Conservation (phyloP, 495 filamentous ascomycete genomes). For the Cercophora newfieldiana region DNA sequence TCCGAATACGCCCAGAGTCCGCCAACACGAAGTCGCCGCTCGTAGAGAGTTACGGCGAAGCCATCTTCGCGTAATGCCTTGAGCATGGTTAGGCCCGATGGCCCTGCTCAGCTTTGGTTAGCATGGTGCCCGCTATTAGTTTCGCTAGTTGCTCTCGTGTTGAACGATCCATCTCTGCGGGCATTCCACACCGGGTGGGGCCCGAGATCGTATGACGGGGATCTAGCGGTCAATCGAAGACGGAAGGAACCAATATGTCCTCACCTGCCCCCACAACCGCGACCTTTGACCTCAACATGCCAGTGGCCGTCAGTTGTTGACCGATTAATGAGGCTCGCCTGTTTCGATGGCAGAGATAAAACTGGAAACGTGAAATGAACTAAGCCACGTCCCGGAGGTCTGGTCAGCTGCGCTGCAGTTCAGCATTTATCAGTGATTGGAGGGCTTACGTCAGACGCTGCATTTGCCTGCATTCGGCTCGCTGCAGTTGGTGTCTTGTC, state of each 20-base stretch:
- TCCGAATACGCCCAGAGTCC: slow-evolving; percentile 43
- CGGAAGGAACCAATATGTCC: neutral
- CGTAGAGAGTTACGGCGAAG: slow-evolving; percentile 38
- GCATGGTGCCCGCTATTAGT: neutral
- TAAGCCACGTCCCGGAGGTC: neutral
- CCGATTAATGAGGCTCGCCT: neutral
- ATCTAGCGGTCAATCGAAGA: neutral
- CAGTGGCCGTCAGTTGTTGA: neutral
- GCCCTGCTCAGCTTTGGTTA: slow-evolving; percentile 19
- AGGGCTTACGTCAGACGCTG: neutral
- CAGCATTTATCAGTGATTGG: neutral
- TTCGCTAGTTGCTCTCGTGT: slow-evolving; percentile 6
- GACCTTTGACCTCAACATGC: slow-evolving; percentile 26
- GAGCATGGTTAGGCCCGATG: slow-evolving; percentile 37
- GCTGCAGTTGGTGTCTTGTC: neutral
- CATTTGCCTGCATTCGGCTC: neutral
- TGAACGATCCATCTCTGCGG: no score
- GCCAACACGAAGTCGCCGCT: slow-evolving; percentile 36
- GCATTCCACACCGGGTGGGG: no score
- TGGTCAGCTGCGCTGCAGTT: neutral
- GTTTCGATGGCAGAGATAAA: neutral
- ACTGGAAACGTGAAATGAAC: neutral
- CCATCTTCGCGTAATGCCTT: slow-evolving; percentile 42
- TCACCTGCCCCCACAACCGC: slow-evolving; percentile 38
- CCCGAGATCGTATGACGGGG: neutral